Conservation (phyloP, 148 eudicot genomes). For the Vaccinium corymbosum region DNA sequence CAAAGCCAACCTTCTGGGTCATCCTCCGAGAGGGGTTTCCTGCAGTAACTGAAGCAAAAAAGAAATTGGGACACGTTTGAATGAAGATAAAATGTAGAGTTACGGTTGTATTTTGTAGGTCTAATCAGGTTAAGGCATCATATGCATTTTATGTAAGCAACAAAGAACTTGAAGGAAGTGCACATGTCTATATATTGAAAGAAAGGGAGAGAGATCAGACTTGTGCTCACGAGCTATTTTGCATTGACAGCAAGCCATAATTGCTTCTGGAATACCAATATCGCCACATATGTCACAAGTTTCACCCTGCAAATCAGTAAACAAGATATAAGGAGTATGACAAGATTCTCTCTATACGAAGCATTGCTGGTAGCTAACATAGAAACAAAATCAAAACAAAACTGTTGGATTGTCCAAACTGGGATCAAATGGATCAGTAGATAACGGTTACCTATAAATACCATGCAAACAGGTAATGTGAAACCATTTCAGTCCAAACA, state of each 20-base stretch:
- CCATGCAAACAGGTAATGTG: not conserved
- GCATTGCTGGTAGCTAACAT: not conserved
- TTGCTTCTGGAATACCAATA: slow-evolving; percentile 20
- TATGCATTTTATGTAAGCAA: not conserved
- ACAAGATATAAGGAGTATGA: not conserved
- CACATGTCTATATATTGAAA: not conserved
- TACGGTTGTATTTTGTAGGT: not conserved
- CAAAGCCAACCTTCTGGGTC: slow-evolving; percentile 20
- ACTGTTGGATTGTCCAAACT: not conserved
- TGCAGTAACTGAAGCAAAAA: slow-evolving; percentile 30
- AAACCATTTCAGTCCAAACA: slow-evolving; percentile 1
- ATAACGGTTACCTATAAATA: not conserved
- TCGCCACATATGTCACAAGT: slow-evolving; percentile 40
- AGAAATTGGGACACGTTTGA: not conserved
- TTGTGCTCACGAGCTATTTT: slow-evolving; percentile 26
- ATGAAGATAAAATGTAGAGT: not conserved
- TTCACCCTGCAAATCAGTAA: slow-evolving; percentile 22
- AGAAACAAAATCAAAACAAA: not conserved
- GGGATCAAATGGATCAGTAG: not conserved
- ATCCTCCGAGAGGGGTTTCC: slow-evolving; percentile 5
- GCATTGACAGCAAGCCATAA: slow-evolving; percentile 26
- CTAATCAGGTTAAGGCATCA: not conserved
- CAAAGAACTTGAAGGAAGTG: not conserved
- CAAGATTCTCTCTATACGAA: not conserved
- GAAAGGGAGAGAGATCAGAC: slow-evolving; percentile 25